phyloP scores from a whole-genome alignment of 768 basidiomycete species.

The Boletus coccyginus region DNA sequence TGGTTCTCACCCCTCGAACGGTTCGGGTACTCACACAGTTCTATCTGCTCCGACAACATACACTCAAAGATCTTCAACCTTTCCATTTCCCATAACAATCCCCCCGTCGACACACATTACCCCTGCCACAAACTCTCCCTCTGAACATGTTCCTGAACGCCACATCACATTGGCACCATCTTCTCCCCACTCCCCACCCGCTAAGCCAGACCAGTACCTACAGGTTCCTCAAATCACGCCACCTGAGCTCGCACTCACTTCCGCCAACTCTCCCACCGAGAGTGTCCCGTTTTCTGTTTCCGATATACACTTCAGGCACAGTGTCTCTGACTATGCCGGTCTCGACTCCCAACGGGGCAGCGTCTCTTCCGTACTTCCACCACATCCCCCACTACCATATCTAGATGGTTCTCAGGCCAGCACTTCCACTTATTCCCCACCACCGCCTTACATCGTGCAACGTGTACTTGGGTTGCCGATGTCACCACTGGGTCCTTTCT shows the following conservation, averaged over 20 bases:
- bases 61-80: constrained; percentile 29
- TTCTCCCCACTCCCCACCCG: constrained; percentile 11
- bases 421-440: constrained; percentile 13
- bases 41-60: constrained; percentile 21
- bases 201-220: constrained; percentile 21
- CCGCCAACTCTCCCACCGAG: constrained; percentile 50
- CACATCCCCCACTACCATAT: constrained; percentile 41
- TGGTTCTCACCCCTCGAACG: constrained; percentile 28
- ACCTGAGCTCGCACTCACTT: constrained; percentile 29
- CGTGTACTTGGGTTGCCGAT: constrained; percentile 30
- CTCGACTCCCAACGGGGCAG: constrained; percentile 34
- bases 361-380: constrained; percentile 37
- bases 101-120: constrained; percentile 39
- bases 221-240: constrained; percentile 20
- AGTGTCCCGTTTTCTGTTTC: constrained; percentile 57
- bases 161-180: constrained; percentile 12
- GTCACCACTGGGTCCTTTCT: constrained; percentile 20
- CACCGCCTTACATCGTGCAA: constrained; percentile 31
- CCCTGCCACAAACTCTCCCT: constrained; percentile 20
- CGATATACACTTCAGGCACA: constrained; percentile 50
- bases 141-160: constrained; percentile 15
- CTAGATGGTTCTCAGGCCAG: constrained; percentile 18
- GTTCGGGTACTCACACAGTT: constrained; percentile 16
- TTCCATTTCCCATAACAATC: constrained; percentile 47
- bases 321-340: constrained; percentile 29